Evolutionary conservation across 2,329 filamentous ascomycete genomes (phyloP).

Genomic region (Diaporthe humulicola): DNA sequence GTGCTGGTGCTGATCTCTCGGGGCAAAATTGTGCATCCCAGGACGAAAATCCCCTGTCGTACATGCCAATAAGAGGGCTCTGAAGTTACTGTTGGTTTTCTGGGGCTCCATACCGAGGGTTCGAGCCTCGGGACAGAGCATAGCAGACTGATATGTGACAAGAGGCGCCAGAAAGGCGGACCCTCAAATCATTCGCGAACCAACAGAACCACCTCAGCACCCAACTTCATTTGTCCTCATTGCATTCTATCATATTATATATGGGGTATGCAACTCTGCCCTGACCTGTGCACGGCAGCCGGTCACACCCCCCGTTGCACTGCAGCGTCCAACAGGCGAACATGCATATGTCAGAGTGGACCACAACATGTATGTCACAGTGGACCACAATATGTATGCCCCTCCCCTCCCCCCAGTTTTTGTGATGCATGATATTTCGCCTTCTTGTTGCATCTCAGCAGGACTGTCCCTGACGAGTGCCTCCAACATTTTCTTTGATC

Average conservation of each 20-base stretch:
- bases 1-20: background rate
- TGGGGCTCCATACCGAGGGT: background rate
- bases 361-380: background rate
- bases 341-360: background rate
- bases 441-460: background rate
- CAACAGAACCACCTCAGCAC: background rate
- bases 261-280: background rate
- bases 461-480: background rate
- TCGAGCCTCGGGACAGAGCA: background rate
- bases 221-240: background rate
- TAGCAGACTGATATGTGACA: conserved; percentile 12
- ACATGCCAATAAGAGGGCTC: background rate
- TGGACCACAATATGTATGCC: background rate
- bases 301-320: background rate
- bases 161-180: background rate
- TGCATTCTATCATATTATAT: background rate
- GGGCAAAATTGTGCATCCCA: background rate
- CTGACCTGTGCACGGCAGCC: background rate
- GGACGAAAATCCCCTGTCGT: background rate
- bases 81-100: background rate
- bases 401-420: background rate
- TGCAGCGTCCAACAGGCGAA: background rate
- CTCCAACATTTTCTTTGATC: too few species aligned
- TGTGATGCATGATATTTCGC: background rate
- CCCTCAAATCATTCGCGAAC: background rate